phyloP scores from a whole-genome alignment of 352 stramenopile genomes.

The Pythium oligandrum region DNA sequence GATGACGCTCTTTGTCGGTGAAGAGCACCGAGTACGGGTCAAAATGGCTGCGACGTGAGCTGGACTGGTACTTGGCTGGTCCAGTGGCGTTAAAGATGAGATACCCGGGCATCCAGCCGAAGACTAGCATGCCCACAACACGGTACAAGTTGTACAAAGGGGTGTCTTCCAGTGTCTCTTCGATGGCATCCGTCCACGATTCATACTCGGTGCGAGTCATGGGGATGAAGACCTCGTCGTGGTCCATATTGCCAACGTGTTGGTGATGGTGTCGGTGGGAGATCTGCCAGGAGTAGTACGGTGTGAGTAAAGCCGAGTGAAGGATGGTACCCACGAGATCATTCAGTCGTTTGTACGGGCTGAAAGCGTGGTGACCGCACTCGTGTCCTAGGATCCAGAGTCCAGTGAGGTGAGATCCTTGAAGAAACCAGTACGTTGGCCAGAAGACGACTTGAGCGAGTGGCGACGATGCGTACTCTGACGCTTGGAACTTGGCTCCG shows the following conservation, averaged over 20 bases:
- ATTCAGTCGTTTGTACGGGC: slow-evolving; percentile 59
- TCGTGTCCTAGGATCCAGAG: slow-evolving; percentile 74
- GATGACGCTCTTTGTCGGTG: slow-evolving; percentile 84
- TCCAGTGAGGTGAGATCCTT: slow-evolving; percentile 63
- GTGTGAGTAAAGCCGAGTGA: slow-evolving; percentile 65
- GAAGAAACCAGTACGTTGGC: slow-evolving; percentile 69
- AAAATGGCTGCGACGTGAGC: slow-evolving; percentile 87
- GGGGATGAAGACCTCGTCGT: slow-evolving; percentile 71
- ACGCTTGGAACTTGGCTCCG: slow-evolving; percentile 29
- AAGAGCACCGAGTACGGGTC: slow-evolving; percentile 93
- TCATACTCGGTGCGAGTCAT: slow-evolving; percentile 82
- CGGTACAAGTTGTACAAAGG: slow-evolving; percentile 91
- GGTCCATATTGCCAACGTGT: slow-evolving; percentile 73
- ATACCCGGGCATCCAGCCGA: slow-evolving; percentile 96
- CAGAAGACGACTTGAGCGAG: slow-evolving; percentile 64
- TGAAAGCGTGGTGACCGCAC: slow-evolving; percentile 66
- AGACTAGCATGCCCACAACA: slow-evolving; percentile 89
- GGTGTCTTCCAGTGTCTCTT: slow-evolving; percentile 58
- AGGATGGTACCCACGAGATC: slow-evolving; percentile 55
- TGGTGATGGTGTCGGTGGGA: slow-evolving; percentile 76
- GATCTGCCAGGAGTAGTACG: slow-evolving; percentile 69
- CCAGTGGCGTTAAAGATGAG: slow-evolving; percentile 92
- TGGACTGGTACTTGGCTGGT: slow-evolving; percentile 77
- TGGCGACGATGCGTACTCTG: slow-evolving; percentile 51
- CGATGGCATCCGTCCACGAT: slow-evolving; percentile 77